Evolutionary conservation across 192 early-diverging fungal species (phyloP), one percentile per base, ranked within the genome.

Genomic region (Dissophora globulifera): DNA sequence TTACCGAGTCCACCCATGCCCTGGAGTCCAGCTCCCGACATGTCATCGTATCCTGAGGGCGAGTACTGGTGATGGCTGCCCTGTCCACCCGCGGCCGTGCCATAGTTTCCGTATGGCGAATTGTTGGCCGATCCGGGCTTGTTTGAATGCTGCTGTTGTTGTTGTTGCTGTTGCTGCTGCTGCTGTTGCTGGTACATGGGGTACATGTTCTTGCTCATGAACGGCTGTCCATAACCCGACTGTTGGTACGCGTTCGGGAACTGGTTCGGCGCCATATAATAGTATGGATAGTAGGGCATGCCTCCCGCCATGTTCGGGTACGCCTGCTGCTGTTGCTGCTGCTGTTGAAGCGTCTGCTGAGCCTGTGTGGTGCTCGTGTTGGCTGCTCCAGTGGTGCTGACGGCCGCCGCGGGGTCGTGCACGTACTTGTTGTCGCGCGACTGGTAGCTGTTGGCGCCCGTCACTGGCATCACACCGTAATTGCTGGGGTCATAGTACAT

Each of bases 141-240:
- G 64, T 48, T 78, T 4, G 79, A 78, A 1, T 78, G 67, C 50
- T 78, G 76, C 35, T 81, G 78, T 53, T 81, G 78, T 1, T 67
- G 59, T n/a, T n/a, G n/a, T n/a, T n/a, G n/a, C 29, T 82, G 78
- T 51, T 81, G 79, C 4, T 58, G 60, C 26, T 80, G 70, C 38
- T 57, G 49, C 46, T 78, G 70, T 16, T 78, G 69, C 52, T 83
- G 81, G 69, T 95, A 94, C 88, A 92, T 91, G 17, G 93, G 93
- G 60, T 95, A 97, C 85, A 94, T 89, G 35, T 82, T 87, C 86
- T 97, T 95, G 84, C 93, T 94, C 78, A 94, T 86, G 69, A 93
- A 95, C 10, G 91, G 94, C 76, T 95, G 94, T n/a, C 90, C 93
- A 78, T 95, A 97, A 8, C 85, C 85, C 2, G 90, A 91, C 71